These are phyloP conservation scores for Fusarium guadeloupense DNA, from an alignment of 2,329 filamentous ascomycete genomes.

Conservation along the genomic window DNA sequence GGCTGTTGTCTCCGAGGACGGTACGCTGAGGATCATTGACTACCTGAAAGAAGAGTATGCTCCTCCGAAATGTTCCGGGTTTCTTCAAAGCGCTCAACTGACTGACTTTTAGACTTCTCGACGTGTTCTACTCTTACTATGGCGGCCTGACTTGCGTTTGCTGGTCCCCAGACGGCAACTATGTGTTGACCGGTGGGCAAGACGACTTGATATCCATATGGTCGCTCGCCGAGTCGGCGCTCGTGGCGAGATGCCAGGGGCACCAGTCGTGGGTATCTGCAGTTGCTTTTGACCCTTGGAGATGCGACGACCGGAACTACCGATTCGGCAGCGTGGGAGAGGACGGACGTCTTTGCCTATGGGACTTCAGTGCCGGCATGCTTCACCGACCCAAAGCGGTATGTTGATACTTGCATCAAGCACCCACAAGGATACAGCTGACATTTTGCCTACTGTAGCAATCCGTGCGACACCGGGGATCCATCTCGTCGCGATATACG, in stretches of 20 bases:
- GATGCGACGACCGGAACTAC: constrained; percentile 94
- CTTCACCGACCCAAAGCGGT: constrained; percentile 88
- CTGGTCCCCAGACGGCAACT: constrained; percentile 97
- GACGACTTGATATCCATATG: constrained; percentile 97
- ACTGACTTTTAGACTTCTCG: constrained; percentile 70
- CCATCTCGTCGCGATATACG: constrained; percentile 60
- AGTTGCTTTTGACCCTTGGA: constrained; percentile 95
- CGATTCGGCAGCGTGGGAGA: constrained; percentile 96
- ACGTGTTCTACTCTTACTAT: constrained; percentile 91
- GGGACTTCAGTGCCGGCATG: constrained; percentile 99
- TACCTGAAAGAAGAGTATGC: constrained; percentile 85
- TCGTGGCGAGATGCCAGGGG: constrained; percentile 92
- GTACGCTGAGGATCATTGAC: constrained; percentile 87
- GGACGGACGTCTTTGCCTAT: constrained; percentile 87
- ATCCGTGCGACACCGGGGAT: constrained; percentile 56
- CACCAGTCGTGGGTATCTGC: constrained; percentile 96
- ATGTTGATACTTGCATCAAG: constrained; percentile 50
- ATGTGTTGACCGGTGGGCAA: constrained; percentile 93
- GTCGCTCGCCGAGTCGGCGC: constrained; percentile 82
- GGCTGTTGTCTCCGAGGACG: constrained; percentile 91
- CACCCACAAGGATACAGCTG: constrained; percentile 15
- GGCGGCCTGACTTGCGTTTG: constrained; percentile 92
- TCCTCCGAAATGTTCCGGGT: not conserved
- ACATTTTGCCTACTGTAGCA: constrained; percentile 26
- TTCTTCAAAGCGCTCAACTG: not conserved